phyloP scores from a whole-genome alignment of 1,284 basidiomycete genomes.

The Marasmius fiardii region DNA sequence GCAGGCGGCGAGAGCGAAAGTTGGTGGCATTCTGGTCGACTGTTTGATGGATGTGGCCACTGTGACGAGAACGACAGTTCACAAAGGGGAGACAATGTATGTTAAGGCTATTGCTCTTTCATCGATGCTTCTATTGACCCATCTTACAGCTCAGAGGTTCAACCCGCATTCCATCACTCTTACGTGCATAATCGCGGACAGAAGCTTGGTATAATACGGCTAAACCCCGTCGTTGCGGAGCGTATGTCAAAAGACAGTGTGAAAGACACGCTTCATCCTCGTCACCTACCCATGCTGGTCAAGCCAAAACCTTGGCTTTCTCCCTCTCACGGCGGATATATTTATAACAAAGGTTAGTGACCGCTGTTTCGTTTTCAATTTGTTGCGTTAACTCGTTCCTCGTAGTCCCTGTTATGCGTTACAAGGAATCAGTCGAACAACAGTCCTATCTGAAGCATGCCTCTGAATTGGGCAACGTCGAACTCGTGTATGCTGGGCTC shows the following conservation, averaged over 20 bases:
- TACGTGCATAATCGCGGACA: constrained; percentile 94
- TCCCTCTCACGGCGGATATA: constrained; percentile 82
- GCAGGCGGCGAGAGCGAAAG: constrained; percentile 68
- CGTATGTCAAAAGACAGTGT: constrained; percentile 79
- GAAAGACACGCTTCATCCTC: constrained; percentile 82
- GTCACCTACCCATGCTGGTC: constrained; percentile 95
- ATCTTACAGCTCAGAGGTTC: constrained; percentile 63
- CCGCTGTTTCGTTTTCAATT: background rate
- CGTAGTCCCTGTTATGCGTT: constrained; percentile 81
- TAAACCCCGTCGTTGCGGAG: constrained; percentile 81
- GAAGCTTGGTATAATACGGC: constrained; percentile 87
- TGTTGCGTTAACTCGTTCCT: background rate
- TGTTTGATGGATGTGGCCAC: constrained; percentile 82
- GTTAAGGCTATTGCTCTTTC: constrained; percentile 24
- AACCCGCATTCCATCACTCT: constrained; percentile 89
- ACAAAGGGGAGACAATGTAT: constrained; percentile 57
- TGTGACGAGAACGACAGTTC: constrained; percentile 60
- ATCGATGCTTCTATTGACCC: background rate
- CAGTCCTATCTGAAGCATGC: constrained; percentile 78
- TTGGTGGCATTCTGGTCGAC: constrained; percentile 85
- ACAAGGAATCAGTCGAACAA: constrained; percentile 91
- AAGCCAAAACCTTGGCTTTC: constrained; percentile 87
- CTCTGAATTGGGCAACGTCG: constrained; percentile 72
- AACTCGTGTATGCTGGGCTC: constrained; percentile 85
- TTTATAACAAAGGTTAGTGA: constrained; percentile 68